These are phyloP conservation scores for Begonia masoniana DNA, from an alignment of 306 rosid species.

Conservation along the genomic window DNA sequence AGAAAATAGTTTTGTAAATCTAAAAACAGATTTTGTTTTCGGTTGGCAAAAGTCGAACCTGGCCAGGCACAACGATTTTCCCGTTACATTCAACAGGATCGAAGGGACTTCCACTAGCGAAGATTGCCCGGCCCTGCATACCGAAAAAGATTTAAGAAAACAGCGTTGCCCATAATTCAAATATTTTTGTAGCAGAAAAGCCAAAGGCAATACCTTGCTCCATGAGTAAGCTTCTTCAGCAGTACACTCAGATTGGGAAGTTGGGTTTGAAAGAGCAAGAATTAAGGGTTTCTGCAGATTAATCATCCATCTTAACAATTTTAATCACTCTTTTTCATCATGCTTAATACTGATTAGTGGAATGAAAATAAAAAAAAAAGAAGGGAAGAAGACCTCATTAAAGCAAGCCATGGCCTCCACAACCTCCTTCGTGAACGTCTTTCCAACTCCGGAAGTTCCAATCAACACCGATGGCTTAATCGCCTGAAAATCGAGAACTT, in stretches of 20 bases:
- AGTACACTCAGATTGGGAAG: constrained; percentile 96
- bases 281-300: constrained; percentile 83
- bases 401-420: constrained; percentile 83
- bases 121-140: constrained; percentile 74
- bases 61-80: constrained; percentile 76
- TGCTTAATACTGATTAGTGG: neutral
- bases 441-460: constrained; percentile 91
- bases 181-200: neutral
- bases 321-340: neutral
- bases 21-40: neutral
- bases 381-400: constrained; percentile 47
- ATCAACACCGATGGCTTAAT: constrained; percentile 90
- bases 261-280: constrained; percentile 93
- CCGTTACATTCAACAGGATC: constrained; percentile 60
- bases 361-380: neutral
- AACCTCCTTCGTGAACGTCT: constrained; percentile 87
- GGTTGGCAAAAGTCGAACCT: constrained; percentile 34
- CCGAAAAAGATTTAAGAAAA: constrained; percentile 5
- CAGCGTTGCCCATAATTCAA: neutral
- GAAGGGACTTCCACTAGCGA: constrained; percentile 94
- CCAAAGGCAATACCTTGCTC: constrained; percentile 52
- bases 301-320: constrained; percentile 14
- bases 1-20: neutral
- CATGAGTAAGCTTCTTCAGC: constrained; percentile 97
- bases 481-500: constrained; percentile 30